Evolutionary conservation across 257 asterid genomes (phyloP), one percentile per base, ranked within the genome.

Genomic region (Nicotiana tomentosiformis): DNA sequence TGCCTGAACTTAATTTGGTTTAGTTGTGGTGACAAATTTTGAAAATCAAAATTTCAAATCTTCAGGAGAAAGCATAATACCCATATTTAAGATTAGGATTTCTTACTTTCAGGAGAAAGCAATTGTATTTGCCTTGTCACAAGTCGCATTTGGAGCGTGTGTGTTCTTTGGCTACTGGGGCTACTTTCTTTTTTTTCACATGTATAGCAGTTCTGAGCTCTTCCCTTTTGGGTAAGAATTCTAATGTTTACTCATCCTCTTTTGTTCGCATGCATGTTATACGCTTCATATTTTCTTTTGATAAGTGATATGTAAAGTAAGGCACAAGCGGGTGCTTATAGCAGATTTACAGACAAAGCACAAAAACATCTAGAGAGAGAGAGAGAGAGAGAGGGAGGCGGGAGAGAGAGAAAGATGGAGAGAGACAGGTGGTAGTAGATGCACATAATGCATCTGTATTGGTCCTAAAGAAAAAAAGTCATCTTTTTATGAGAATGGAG

Each of bases 91-190:
- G 80, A 76, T 49, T 76, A 26, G 43, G 53, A 74, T 76, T 26
- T 76, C 80, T 76, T 76, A 26, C 80, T 76, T 76, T 51, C 80
- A 94, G 99, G 99, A 93, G 91, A 96, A 90, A 89, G 88, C 94
- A 83, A 89, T 92, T 84, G 87, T 90, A 79, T 96, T 96, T 90
- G 89, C 93, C 84, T 85, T 95, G 87, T 92, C 99, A 20, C 99
- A 96, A 89, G 91, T 90, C 66, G 94, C 98, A 82, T 96, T 90
- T 86, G 99, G 97, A 62, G 94, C 89, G 79, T 88, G 89, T 30
- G 84, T 92, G 55, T 91, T 96, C 88, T 82, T 90, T 77, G 97
- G 99, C 84, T 96, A 96, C 84, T 96, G 99, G 98, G 92, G 91
- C 74, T 94, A 91, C 90, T 94, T 96, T 85, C 89, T 94, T 88